These are phyloP conservation scores for Hypoxylon sp. DNA, from an alignment of 2,329 filamentous ascomycete species.

Conservation along the genomic window DNA sequence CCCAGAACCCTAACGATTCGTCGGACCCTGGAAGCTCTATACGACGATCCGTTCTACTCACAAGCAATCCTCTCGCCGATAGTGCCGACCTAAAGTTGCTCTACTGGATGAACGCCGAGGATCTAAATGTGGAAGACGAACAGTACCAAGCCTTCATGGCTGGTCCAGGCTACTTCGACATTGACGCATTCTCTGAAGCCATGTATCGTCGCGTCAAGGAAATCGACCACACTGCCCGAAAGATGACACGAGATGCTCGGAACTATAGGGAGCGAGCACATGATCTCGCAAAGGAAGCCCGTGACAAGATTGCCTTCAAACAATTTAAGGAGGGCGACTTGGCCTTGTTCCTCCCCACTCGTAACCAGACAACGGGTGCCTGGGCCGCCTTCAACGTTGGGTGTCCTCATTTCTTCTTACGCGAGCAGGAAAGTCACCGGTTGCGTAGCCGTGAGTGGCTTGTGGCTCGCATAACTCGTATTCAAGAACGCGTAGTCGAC, in stretches of 20 bases:
- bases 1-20: conserved; percentile 71
- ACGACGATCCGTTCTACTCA: conserved; percentile 68
- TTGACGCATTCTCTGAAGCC: conserved; percentile 86
- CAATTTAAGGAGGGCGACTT: conserved; percentile 98
- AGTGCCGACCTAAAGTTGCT: conserved; percentile 80
- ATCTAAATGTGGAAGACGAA: conserved; percentile 75
- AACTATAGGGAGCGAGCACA: conserved; percentile 91
- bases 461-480: conserved; percentile 90
- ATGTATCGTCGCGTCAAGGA: conserved; percentile 93
- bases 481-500: conserved; percentile 95
- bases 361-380: conserved; percentile 92
- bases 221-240: conserved; percentile 91
- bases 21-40: conserved; percentile 69
- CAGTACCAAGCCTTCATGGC: conserved; percentile 83
- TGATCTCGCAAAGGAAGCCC: conserved; percentile 83
- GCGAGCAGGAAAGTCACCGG: conserved; percentile 91
- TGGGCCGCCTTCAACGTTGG: conserved; percentile 99
- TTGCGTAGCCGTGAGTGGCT: conserved; percentile 92
- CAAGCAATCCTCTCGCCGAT: conserved; percentile 70
- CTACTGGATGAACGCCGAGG: conserved; percentile 83
- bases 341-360: conserved; percentile 91
- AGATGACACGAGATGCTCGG: conserved; percentile 91
- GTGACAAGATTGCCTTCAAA: conserved; percentile 96
- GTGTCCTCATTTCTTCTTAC: conserved; percentile 95
- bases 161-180: conserved; percentile 82